A percentile compares a stretch with the other conserved stretches of the same genome.
phyloP scores from a whole-genome alignment of 1,139 yeast genomes.

The Magnusiomyces suaveolens region DNA sequence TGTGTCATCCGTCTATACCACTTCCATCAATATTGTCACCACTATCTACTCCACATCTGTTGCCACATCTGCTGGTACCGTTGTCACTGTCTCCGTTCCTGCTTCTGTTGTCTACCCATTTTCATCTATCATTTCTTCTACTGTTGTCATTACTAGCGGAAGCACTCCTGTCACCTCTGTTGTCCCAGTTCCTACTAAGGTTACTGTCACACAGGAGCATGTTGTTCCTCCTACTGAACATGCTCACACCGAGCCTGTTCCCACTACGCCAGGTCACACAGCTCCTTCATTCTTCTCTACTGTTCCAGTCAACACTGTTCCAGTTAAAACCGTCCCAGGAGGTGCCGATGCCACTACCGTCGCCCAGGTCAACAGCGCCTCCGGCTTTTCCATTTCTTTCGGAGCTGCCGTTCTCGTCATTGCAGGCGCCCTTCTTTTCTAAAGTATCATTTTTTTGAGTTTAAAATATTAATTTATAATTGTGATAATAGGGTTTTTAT shows the following conservation, averaged over 20 bases:
- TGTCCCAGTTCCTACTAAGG: neutral
- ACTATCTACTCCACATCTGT: neutral
- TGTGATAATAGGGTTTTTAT: no score
- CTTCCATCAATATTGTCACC: neutral
- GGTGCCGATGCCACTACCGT: neutral
- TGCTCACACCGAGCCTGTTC: no score
- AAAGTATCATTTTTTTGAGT: no score
- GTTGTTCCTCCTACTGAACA: neutral
- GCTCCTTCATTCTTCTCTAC: no score
- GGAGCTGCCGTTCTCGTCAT: neutral
- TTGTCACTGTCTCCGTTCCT: neutral
- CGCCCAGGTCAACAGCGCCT: neutral
- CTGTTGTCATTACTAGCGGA: neutral
- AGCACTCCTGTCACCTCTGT: neutral
- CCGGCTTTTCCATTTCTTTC: neutral
- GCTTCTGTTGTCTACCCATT: neutral
- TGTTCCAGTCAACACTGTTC: no score
- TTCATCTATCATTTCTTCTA: neutral
- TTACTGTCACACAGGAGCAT: neutral
- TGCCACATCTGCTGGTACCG: neutral
- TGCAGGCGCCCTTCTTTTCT: neutral
- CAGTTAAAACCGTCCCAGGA: neutral
- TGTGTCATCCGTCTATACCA: neutral
- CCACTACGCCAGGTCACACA: no score
- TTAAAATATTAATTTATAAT: no score